A percentile compares a stretch with the other conserved stretches of the same genome.
phyloP scores from a whole-genome alignment of 768 basidiomycete genomes.

The Polyporus arcularius region DNA sequence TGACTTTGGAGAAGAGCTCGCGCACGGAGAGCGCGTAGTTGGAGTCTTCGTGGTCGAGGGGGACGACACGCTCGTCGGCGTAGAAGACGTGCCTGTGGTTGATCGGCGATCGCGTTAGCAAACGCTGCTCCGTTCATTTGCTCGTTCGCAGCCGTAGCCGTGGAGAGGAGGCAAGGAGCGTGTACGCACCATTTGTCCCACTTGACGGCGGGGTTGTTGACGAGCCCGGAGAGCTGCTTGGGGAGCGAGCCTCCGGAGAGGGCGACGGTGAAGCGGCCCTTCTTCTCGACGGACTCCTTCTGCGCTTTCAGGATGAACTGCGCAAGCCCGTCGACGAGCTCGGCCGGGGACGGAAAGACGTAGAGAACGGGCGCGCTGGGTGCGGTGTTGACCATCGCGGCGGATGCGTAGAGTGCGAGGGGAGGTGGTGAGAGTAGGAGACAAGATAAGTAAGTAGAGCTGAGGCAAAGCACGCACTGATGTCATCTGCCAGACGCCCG shows the following conservation, averaged over 20 bases:
- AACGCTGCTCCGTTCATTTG: background rate
- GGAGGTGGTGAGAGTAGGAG: background rate
- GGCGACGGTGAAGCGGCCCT: slow-evolving; percentile 89
- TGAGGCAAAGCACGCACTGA: slow-evolving; percentile 5
- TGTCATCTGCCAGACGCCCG: slow-evolving; percentile 8
- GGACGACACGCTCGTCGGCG: slow-evolving; percentile 94
- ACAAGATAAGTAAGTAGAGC: background rate
- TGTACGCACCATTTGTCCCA: slow-evolving; percentile 92
- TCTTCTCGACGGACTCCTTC: slow-evolving; percentile 84
- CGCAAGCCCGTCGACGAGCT: slow-evolving; percentile 69
- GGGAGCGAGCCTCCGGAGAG: slow-evolving; percentile 94
- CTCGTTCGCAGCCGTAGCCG: background rate
- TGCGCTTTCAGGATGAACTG: slow-evolving; percentile 85
- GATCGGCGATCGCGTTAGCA: background rate
- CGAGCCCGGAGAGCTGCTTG: slow-evolving; percentile 72
- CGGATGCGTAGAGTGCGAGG: background rate
- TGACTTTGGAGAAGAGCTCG: slow-evolving; percentile 79
- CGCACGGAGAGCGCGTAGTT: slow-evolving; percentile 80
- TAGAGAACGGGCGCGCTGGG: slow-evolving; percentile 69
- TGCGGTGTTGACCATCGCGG: slow-evolving; percentile 26
- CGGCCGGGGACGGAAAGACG: slow-evolving; percentile 60
- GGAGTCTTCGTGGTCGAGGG: slow-evolving; percentile 89
- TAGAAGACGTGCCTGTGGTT: slow-evolving; percentile 91
- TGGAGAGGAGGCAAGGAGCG: background rate
- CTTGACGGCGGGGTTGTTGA: slow-evolving; percentile 62